Conservation (phyloP, 106 monocot species). For the Acorus gramineus region DNA sequence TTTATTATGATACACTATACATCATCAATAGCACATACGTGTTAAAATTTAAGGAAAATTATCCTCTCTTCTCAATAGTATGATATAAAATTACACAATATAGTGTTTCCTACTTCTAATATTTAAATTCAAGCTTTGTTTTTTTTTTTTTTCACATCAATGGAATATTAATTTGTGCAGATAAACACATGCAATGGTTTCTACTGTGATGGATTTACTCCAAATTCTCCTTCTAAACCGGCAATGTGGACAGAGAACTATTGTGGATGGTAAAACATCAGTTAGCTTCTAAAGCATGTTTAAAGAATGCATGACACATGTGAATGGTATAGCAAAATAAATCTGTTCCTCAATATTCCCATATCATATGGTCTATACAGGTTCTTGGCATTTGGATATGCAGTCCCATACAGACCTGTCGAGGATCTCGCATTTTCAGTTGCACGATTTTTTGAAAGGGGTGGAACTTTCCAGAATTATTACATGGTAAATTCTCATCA, state of each 20-base stretch:
- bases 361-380: neutral
- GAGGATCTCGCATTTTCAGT: slow-evolving; percentile 12
- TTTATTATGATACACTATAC: too few relatives aligned
- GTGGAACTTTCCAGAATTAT: slow-evolving; percentile 8
- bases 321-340: too few relatives aligned
- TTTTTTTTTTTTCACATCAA: too few relatives aligned
- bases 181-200: slow-evolving; percentile 3
- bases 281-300: neutral
- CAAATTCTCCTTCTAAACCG: slow-evolving; percentile 6
- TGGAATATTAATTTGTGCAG: neutral
- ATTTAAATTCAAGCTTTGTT: too few relatives aligned
- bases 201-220: neutral
- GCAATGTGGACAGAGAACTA: slow-evolving; percentile 7
- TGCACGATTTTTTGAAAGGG: slow-evolving; percentile 8
- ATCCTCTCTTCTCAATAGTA: too few relatives aligned
- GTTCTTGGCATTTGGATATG: slow-evolving; percentile 9
- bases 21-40: too few relatives aligned
- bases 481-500: neutral
- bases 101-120: too few relatives aligned
- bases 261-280: slow-evolving; percentile 1
- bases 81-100: too few relatives aligned
- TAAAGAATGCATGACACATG: too few relatives aligned
- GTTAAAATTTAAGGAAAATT: too few relatives aligned
- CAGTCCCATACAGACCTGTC: slow-evolving; percentile 11
- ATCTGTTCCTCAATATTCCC: too few relatives aligned